A percentile compares a stretch with the other conserved stretches of the same genome.
phyloP scores from a whole-genome alignment of 306 rosid genomes.

The Gastrolobium bilobum region DNA sequence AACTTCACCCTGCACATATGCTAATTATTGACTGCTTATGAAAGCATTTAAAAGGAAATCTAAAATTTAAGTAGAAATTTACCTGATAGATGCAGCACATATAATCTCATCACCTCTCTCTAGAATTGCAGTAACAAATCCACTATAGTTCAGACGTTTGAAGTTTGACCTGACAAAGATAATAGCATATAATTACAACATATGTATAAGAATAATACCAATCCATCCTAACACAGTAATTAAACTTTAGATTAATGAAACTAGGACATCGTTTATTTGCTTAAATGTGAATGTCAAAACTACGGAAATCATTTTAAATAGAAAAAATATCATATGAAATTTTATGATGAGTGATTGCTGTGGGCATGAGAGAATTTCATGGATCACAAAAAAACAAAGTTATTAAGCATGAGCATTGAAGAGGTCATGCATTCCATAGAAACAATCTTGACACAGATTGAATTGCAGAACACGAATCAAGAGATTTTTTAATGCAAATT shows the following conservation, averaged over 20 bases:
- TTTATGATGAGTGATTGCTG: background rate
- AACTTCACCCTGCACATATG: conserved; percentile 2
- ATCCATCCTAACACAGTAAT: conserved; percentile 13
- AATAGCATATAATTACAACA: conserved; percentile 35
- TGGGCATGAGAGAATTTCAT: conserved; percentile 4
- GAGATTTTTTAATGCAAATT: conserved; percentile 6
- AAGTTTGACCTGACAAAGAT: conserved; percentile 81
- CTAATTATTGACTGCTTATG: conserved; percentile 30
- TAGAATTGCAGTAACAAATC: conserved; percentile 87
- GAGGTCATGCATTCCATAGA: background rate
- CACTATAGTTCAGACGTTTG: conserved; percentile 77
- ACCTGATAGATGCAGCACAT: conserved; percentile 85
- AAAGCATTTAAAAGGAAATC: conserved; percentile 31
- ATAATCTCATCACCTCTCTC: conserved; percentile 89
- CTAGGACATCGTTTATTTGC: background rate
- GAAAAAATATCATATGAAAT: background rate
- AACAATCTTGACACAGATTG: conserved; percentile 2
- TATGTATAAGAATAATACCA: conserved; percentile 2
- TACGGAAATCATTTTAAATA: background rate
- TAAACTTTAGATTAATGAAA: background rate
- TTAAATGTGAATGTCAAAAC: conserved; percentile 27
- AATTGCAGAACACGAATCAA: conserved; percentile 1
- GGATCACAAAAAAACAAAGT: background rate
- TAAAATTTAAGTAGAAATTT: conserved; percentile 41
- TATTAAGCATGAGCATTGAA: conserved; percentile 20